Evolutionary conservation across 495 filamentous ascomycete species (phyloP).

Genomic region (Hypoxylon trugodes): DNA sequence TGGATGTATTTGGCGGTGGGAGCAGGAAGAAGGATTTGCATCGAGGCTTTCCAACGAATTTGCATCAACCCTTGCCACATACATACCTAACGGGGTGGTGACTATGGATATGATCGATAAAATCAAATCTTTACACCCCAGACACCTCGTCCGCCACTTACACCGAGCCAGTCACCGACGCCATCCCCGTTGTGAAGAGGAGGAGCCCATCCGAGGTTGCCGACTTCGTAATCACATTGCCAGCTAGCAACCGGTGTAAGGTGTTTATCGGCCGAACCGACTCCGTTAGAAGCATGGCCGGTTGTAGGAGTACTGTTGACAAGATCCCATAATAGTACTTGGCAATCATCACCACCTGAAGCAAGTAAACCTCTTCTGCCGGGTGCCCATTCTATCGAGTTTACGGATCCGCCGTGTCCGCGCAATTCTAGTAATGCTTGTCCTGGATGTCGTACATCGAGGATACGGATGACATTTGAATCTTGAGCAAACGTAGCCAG

Average conservation of each 20-base stretch:
- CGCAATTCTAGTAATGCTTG: constrained; percentile 94
- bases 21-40: background rate
- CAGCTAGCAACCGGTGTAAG: constrained; percentile 82
- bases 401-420: constrained; percentile 86
- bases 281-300: constrained; percentile 55
- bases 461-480: constrained; percentile 89
- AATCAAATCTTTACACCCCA: constrained; percentile 76
- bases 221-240: constrained; percentile 96
- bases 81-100: too few species aligned
- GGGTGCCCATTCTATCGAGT: constrained; percentile 95
- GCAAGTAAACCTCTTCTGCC: constrained; percentile 85
- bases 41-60: background rate
- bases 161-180: constrained; percentile 87
- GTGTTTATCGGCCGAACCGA: constrained; percentile 61
- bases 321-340: constrained; percentile 94
- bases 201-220: constrained; percentile 94
- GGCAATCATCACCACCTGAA: constrained; percentile 89
- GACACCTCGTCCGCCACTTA: constrained; percentile 88
- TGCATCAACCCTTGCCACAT: background rate
- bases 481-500: constrained; percentile 97
- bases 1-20: constrained; percentile 3
- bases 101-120: background rate
- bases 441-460: constrained; percentile 96
- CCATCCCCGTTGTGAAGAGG: constrained; percentile 74
- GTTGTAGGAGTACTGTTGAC: constrained; percentile 70